phyloP scores from a whole-genome alignment of 2,329 filamentous ascomycete genomes.

The Aspergillus caelatus region DNA sequence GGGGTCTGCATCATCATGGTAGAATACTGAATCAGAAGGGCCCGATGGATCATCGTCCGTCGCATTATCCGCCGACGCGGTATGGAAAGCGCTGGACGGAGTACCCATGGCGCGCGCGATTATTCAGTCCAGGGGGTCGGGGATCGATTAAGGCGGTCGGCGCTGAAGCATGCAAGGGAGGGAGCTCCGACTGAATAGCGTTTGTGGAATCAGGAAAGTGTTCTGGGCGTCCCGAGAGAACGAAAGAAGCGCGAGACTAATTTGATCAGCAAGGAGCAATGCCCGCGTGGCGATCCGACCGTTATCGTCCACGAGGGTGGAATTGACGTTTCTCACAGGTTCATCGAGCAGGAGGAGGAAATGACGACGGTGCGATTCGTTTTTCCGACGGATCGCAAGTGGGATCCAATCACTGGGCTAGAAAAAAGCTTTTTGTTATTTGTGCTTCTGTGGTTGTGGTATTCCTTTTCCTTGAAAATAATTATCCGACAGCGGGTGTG shows the following conservation, averaged over 20 bases:
- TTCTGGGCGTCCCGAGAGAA: constrained; percentile 8
- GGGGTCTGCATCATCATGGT: constrained; percentile 25
- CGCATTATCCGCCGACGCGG: constrained; percentile 26
- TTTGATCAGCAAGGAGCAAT: constrained; percentile 14
- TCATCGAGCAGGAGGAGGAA: constrained; percentile 17
- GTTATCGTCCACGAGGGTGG: constrained; percentile 26
- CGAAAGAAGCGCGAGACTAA: constrained; percentile 11
- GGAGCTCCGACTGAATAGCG: background rate
- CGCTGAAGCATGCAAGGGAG: constrained; percentile 18
- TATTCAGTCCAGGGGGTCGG: constrained; percentile 7
- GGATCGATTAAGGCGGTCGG: constrained; percentile 19
- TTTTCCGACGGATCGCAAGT: background rate
- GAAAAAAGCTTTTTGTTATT: background rate
- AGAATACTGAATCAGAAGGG: constrained; percentile 21
- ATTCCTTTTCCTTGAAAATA: background rate
- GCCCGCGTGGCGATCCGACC: constrained; percentile 24
- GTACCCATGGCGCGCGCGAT: constrained; percentile 29
- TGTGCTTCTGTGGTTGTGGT: background rate
- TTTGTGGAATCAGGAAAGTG: constrained; percentile 12
- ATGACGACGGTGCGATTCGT: constrained; percentile 4
- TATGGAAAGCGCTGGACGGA: constrained; percentile 22
- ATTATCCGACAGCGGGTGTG: background rate
- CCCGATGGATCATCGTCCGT: constrained; percentile 33
- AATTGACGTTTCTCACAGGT: constrained; percentile 20
- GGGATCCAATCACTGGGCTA: background rate